These are phyloP conservation scores for Hemileccinum impolitum DNA, from an alignment of 768 basidiomycete species.

Conservation along the genomic window DNA sequence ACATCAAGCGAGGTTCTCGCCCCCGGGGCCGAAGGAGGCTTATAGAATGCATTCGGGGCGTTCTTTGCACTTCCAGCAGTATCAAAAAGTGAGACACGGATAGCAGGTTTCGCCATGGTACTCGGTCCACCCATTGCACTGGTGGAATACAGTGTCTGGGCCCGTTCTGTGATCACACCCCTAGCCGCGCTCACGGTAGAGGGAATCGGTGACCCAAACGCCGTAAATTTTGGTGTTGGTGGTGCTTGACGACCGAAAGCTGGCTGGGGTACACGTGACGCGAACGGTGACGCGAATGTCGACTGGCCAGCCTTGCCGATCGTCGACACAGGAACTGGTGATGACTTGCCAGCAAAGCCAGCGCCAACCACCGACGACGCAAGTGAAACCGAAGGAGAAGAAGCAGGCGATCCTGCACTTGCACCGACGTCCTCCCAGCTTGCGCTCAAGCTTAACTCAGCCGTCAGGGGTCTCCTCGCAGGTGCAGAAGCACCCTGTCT, in stretches of 20 bases:
- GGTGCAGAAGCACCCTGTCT: slow-evolving; percentile 10
- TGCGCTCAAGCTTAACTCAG: slow-evolving; percentile 45
- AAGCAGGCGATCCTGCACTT: slow-evolving; percentile 10
- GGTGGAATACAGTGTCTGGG: slow-evolving; percentile 15
- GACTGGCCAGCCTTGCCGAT: neutral
- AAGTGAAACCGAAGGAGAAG: slow-evolving; percentile 7
- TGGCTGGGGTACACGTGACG: slow-evolving; percentile 1
- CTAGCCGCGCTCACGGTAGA: neutral
- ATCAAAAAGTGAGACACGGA: slow-evolving; percentile 37
- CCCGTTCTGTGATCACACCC: slow-evolving; percentile 14
- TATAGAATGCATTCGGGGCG: slow-evolving; percentile 65
- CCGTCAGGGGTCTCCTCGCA: slow-evolving; percentile 19
- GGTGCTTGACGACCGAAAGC: slow-evolving; percentile 2
- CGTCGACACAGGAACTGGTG: neutral
- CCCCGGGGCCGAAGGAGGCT: slow-evolving; percentile 38
- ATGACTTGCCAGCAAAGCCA: slow-evolving; percentile 5
- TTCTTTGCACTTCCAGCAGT: slow-evolving; percentile 47
- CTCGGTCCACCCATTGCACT: neutral
- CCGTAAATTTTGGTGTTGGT: slow-evolving; percentile 23
- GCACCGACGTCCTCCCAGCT: slow-evolving; percentile 61
- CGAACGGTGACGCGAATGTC: slow-evolving; percentile 7
- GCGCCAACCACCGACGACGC: slow-evolving; percentile 3
- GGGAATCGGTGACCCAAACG: slow-evolving; percentile 25
- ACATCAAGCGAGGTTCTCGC: neutral
- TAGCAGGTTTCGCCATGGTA: slow-evolving; percentile 1